A percentile compares a stretch with the other conserved stretches of the same genome.
Evolutionary conservation across 179 eudicot genomes (phyloP).

Genomic region (Camellia oleifera): DNA sequence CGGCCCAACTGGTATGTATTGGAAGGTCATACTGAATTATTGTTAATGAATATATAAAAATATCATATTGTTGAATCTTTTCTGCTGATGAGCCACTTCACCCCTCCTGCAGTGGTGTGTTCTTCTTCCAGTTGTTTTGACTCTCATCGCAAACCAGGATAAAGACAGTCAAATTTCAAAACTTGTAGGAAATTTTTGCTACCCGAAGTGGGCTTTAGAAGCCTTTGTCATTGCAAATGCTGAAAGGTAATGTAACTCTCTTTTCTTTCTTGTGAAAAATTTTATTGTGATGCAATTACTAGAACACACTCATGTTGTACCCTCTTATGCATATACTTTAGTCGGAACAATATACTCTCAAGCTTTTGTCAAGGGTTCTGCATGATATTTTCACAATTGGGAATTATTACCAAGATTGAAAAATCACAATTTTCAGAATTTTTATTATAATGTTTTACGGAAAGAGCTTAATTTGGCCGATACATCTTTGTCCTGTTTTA

Average conservation of each 20-base stretch:
- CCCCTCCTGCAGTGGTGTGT: conserved; percentile 69
- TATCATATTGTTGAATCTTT: neutral
- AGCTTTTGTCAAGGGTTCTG: too few relatives aligned
- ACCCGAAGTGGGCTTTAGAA: conserved; percentile 89
- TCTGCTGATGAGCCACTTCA: neutral
- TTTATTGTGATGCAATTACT: neutral
- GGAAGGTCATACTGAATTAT: neutral
- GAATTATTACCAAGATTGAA: too few relatives aligned
- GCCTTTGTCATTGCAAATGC: conserved; percentile 93
- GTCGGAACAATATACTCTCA: too few relatives aligned
- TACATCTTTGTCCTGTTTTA: too few relatives aligned
- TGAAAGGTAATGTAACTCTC: conserved; percentile 48
- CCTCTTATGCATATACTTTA: neutral
- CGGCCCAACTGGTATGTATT: conserved; percentile 77
- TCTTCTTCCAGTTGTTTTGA: conserved; percentile 86
- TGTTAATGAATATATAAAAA: neutral
- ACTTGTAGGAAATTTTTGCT: conserved; percentile 42
- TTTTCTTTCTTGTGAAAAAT: neutral
- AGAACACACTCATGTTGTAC: neutral
- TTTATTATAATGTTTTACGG: too few relatives aligned
- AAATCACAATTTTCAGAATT: too few relatives aligned
- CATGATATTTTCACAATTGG: too few relatives aligned
- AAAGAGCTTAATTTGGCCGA: too few relatives aligned
- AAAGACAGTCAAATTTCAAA: conserved; percentile 45
- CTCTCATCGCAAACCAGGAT: conserved; percentile 82